Evolutionary conservation across 225 moss, liverwort and hornwort species (phyloP).

Genomic region (Sphagnum tenellum): DNA sequence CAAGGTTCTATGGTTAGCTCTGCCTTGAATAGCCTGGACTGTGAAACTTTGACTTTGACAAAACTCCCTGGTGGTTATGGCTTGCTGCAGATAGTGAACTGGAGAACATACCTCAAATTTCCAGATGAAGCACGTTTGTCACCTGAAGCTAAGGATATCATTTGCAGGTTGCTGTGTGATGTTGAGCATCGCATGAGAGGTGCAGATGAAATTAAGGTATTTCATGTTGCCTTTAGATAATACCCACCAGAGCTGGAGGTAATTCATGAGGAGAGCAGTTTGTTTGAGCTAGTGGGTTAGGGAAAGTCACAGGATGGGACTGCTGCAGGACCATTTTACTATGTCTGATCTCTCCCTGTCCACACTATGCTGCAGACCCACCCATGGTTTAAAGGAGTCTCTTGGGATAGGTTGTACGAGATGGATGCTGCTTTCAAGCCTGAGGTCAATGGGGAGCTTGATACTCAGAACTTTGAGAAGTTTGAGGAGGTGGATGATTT

Average conservation of each 20-base stretch:
- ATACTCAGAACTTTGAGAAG: constrained; percentile 99
- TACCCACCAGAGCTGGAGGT: not conserved
- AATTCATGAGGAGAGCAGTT: not conserved
- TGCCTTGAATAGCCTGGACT: not conserved
- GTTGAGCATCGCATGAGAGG: constrained; percentile 92
- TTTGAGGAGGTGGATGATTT: constrained; percentile 75
- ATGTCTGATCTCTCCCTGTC: not conserved
- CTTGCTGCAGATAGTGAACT: constrained; percentile 79
- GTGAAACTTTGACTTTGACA: not conserved
- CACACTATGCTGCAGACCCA: constrained; percentile 43
- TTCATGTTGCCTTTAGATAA: too few relatives aligned
- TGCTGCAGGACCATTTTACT: too few relatives aligned
- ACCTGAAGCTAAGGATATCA: constrained; percentile 90
- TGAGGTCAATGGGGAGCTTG: constrained; percentile 88
- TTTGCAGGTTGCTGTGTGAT: constrained; percentile 95
- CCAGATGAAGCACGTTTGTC: constrained; percentile 88
- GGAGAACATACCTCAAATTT: constrained; percentile 96
- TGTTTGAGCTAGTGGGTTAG: not conserved
- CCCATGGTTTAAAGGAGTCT: constrained; percentile 83
- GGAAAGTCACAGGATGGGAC: too few relatives aligned
- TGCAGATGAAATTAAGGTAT: constrained; percentile 93
- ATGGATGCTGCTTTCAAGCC: constrained; percentile 99
- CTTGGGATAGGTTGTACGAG: constrained; percentile 90
- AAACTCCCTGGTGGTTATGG: not conserved
- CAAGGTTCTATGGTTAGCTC: not conserved